A percentile compares a stretch with the other conserved stretches of the same genome.
Conservation (phyloP, 495 filamentous ascomycete species). For the Parathielavia hyrcaniae region DNA sequence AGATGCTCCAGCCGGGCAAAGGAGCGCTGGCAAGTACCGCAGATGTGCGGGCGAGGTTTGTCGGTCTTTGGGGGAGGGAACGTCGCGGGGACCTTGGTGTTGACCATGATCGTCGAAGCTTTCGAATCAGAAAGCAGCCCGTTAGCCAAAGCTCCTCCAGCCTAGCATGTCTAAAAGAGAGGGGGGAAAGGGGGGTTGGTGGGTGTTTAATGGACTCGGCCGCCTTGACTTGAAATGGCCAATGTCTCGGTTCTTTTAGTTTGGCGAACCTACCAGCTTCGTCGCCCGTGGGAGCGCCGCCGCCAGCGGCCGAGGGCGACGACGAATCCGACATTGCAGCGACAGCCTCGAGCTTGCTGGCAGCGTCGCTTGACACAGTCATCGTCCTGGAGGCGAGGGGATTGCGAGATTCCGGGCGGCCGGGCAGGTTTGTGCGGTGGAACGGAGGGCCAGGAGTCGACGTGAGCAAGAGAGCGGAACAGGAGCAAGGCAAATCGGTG, state of each 20-base stretch:
- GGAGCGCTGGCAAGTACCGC: slow-evolving; percentile 83
- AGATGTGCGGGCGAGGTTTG: slow-evolving; percentile 93
- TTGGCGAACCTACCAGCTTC: slow-evolving; percentile 32
- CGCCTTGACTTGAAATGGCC: neutral
- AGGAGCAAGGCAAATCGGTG: slow-evolving; percentile 4
- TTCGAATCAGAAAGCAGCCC: slow-evolving; percentile 8
- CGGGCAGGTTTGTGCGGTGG: slow-evolving; percentile 18
- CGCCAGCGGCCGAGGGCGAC: slow-evolving; percentile 20
- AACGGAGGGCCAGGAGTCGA: slow-evolving; percentile 3
- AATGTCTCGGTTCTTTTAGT: neutral
- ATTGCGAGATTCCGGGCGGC: slow-evolving; percentile 2
- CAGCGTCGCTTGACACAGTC: slow-evolving; percentile 31
- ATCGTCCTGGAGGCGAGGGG: slow-evolving; percentile 23
- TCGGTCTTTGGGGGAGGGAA: slow-evolving; percentile 87
- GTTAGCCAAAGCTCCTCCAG: slow-evolving; percentile 20
- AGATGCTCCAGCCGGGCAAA: slow-evolving; percentile 95
- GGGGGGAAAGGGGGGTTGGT: too few relatives aligned
- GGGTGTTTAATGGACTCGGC: neutral
- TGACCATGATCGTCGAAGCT: slow-evolving; percentile 49
- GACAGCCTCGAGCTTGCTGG: slow-evolving; percentile 27
- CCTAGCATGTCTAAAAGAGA: neutral
- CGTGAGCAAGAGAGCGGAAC: slow-evolving; percentile 3
- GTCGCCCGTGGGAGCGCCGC: slow-evolving; percentile 26
- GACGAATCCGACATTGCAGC: slow-evolving; percentile 34
- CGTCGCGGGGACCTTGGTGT: slow-evolving; percentile 39